Conservation (phyloP, 2,329 filamentous ascomycete genomes). For the Paraconiothyrium brasiliense region DNA sequence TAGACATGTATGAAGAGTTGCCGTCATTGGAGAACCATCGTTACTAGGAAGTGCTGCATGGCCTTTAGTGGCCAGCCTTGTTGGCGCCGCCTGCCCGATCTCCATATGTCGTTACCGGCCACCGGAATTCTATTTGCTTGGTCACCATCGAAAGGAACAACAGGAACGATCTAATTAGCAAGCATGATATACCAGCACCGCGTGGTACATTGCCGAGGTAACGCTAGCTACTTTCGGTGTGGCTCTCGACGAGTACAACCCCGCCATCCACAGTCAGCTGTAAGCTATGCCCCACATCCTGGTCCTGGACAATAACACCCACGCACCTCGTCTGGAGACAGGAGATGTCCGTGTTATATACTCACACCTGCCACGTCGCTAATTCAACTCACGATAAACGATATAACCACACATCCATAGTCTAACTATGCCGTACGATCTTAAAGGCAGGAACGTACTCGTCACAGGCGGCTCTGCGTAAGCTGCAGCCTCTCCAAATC, state of each 20-base stretch:
- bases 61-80: background rate
- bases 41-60: background rate
- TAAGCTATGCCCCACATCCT: conserved; percentile 10
- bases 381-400: background rate
- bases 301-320: background rate
- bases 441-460: conserved; percentile 69
- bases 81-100: background rate
- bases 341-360: background rate
- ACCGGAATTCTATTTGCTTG: no score
- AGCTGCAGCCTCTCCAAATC: conserved; percentile 22
- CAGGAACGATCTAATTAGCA: no score
- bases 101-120: no score
- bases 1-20: background rate
- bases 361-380: background rate
- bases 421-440: conserved; percentile 67
- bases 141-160: no score
- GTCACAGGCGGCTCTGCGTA: conserved; percentile 72
- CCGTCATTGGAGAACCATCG: conserved; percentile 4
- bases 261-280: background rate
- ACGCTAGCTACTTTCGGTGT: background rate
- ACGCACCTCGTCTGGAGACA: background rate
- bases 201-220: conserved; percentile 6
- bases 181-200: background rate
- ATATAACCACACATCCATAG: background rate
- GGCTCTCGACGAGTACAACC: background rate